phyloP scores from a whole-genome alignment of 2,329 filamentous ascomycete species.

The Talaromyces pinophilus region DNA sequence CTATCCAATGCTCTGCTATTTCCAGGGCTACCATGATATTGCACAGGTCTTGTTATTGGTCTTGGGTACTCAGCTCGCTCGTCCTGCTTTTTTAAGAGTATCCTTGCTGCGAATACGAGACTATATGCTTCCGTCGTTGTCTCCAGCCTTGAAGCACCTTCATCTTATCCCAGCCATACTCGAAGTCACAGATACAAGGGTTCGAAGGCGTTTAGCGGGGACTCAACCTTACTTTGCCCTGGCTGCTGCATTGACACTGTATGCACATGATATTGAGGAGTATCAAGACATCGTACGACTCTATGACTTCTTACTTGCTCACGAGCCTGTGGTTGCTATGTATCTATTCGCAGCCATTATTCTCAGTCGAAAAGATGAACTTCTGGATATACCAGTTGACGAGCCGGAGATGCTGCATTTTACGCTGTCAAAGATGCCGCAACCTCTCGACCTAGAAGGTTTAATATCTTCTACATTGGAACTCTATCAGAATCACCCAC shows the following conservation, averaged over 20 bases:
- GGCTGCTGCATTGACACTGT: conserved; percentile 90
- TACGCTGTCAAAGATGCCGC: conserved; percentile 81
- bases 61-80: conserved; percentile 64
- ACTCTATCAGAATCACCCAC: conserved; percentile 69
- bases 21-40: conserved; percentile 98
- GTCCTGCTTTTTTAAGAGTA: conserved; percentile 71
- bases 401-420: conserved; percentile 93
- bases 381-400: conserved; percentile 79
- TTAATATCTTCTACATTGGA: conserved; percentile 67
- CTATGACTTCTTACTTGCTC: conserved; percentile 87
- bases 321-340: conserved; percentile 81
- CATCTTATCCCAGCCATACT: conserved; percentile 82
- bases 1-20: conserved; percentile 86
- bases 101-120: conserved; percentile 89
- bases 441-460: conserved; percentile 74
- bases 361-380: conserved; percentile 73
- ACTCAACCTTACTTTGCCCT: conserved; percentile 90
- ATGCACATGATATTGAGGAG: conserved; percentile 90
- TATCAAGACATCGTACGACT: conserved; percentile 86
- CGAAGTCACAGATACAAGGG: conserved; percentile 65
- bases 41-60: conserved; percentile 93
- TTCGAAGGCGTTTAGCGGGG: conserved; percentile 73
- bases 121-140: conserved; percentile 91
- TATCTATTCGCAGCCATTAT: conserved; percentile 93
- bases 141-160: conserved; percentile 81